A percentile compares a stretch with the other conserved stretches of the same genome.
These are phyloP conservation scores for Tolypocladium inflatum DNA, from an alignment of 2,329 filamentous ascomycete species.

Conservation along the genomic window DNA sequence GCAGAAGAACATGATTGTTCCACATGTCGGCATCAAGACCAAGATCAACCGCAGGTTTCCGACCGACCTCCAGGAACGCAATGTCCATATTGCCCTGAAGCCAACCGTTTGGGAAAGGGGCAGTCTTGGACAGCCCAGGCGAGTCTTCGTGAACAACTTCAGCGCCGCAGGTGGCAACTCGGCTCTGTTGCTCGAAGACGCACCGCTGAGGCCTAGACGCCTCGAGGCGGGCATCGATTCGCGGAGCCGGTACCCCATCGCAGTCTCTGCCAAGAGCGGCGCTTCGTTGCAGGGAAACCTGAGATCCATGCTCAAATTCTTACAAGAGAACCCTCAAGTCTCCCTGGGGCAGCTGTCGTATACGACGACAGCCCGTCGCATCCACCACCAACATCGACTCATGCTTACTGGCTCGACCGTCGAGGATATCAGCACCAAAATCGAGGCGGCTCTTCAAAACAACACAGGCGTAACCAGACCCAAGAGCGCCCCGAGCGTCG, in stretches of 20 bases:
- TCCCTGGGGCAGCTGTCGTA: slow-evolving; percentile 39
- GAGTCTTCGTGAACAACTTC: slow-evolving; percentile 58
- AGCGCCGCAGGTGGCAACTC: slow-evolving; percentile 65
- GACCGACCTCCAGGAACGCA: slow-evolving; percentile 43
- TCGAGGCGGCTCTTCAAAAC: not conserved
- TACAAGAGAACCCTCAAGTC: slow-evolving; percentile 26
- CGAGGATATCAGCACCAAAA: not conserved
- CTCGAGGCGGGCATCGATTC: slow-evolving; percentile 28
- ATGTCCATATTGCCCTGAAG: slow-evolving; percentile 49
- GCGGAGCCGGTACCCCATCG: slow-evolving; percentile 18
- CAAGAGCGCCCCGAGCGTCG: slow-evolving; percentile 7
- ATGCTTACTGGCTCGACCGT: not conserved
- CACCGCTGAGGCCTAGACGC: slow-evolving; percentile 24
- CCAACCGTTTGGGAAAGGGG: slow-evolving; percentile 40
- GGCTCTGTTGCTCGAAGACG: slow-evolving; percentile 55
- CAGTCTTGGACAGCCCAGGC: slow-evolving; percentile 24
- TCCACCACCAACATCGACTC: slow-evolving; percentile 2
- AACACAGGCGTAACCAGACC: not conserved
- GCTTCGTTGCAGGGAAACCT: slow-evolving; percentile 15
- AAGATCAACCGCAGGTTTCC: slow-evolving; percentile 53
- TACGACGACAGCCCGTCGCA: slow-evolving; percentile 38
- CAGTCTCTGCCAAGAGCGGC: slow-evolving; percentile 6
- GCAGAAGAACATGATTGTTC: slow-evolving; percentile 52
- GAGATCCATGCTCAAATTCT: slow-evolving; percentile 25
- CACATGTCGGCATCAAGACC: slow-evolving; percentile 58